Base-by-base conservation (phyloP, 108 stramenopile genomes). In the Thalassiosira profunda region DNA sequence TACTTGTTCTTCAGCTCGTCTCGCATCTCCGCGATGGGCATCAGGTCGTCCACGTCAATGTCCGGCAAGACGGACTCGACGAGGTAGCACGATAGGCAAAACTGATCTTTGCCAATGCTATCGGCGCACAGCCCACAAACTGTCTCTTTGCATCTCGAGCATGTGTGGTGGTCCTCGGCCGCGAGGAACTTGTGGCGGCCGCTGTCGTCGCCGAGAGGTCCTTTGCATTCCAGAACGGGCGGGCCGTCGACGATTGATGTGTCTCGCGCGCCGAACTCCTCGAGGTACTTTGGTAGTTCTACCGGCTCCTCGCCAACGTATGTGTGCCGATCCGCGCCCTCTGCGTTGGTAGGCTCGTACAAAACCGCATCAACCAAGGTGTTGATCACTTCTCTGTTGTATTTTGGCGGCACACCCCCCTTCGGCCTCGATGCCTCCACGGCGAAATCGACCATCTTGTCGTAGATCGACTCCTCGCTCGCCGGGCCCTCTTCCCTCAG, bases 341-440 rank as follows among this genome's bases (percentile, higher is more conserved):
- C 5, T 38, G 49, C 49, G 40, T 64, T 64, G 5, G 63, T 64
- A 51, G 63, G 63, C 30, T 64, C 48, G 38, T 24, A 62, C 8
- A 62, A 8, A 4, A 62, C 30, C 15, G 43, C 60, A 46, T 49
- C 31, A 33, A 49, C 38, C 10, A 40, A 14, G 10, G 38, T 40
- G 11, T 41, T 42, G 5, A 61, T n/a, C 3, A 61, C 11, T 43
- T 61, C 17, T 44, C 45, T 3, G 42, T 43, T 61, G 41, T 43
- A 61, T 61, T 41, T 61, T 4, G 59, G 59, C 4, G 42, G 25
- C 5, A 21, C 31, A 36, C 23, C 14, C 11, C 34, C 3, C 34
- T 58, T 58, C 11, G 56, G 56, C 23, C 40, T 58, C 29, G 41
- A 41, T 43, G 15, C 11, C 18, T 43, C 59, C 15, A 34, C 59